Evolutionary conservation across 1,139 yeast genomes (phyloP), one percentile per base, ranked within the genome.

Genomic region (Saccharomyces hybrid): DNA sequence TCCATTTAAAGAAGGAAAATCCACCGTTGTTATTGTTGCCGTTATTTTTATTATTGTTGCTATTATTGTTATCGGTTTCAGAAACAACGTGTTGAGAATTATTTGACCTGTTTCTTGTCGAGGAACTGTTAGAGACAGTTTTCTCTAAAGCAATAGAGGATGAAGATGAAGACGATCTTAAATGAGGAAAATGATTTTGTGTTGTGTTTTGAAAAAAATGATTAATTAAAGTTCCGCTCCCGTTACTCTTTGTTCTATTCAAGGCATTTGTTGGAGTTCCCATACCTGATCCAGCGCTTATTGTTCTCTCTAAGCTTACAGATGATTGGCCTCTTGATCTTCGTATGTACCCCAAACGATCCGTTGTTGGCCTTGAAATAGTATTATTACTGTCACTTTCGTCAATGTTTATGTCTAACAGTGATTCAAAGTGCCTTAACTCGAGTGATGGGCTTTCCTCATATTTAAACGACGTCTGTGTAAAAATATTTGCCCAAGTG

Each of bases 401-500:
- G 24, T 38, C 44, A 38, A 38, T 16, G 11, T 11, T 38, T 14
- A 38, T 16, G 19, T 38, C 44, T 9, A 38, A 9, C 4, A 38
- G 24, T 4, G 44, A 38, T 38, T 38, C 44, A 8, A 38, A 38
- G 9, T 38, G 44, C 24, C 44, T 38, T 16, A 38, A 38, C 19
- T 38, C 44, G 19, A 4, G 44, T 12, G 44, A 38, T 5, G 12
- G 19, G 12, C 24, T 38, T 38, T 38, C 44, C 12, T 38, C 44
- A 16, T 38, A 38, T 38, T 38, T 38, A 16, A 38, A 38, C 4
- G 44, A 38, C 24, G 21, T 38, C 12, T 38, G 44, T 3, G 44
- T 77, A 64, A 80, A 88, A 0, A 88, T 77, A 52, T 78, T 75
- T 1, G 85, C 81, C 83, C 90, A 88, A 31, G 88, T 65, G 16